These are phyloP conservation scores for Cryptosporidium felis DNA, from an alignment of 169 alveolate species.

Conservation along the genomic window DNA sequence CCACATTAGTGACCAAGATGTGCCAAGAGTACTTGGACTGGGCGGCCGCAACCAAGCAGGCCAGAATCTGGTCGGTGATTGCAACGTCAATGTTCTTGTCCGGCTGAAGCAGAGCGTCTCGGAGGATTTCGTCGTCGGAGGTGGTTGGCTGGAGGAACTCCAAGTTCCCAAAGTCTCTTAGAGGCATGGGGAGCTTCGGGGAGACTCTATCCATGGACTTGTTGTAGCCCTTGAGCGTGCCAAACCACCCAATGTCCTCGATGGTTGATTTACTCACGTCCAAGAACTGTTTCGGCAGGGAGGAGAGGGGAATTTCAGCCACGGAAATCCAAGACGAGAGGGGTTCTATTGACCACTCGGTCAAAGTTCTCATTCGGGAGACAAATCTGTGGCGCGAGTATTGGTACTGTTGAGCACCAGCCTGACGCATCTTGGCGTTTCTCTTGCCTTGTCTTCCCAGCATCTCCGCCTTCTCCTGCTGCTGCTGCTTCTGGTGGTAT, in stretches of 20 bases:
- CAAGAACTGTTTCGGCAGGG: slow-evolving; percentile 83
- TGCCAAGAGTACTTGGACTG: slow-evolving; percentile 91
- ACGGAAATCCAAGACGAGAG: slow-evolving; percentile 87
- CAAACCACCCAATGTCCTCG: slow-evolving; percentile 87
- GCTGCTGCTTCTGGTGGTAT: slow-evolving; percentile 69
- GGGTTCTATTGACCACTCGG: slow-evolving; percentile 92
- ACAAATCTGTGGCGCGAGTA: slow-evolving; percentile 66
- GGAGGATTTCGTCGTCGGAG: slow-evolving; percentile 84
- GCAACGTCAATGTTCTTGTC: slow-evolving; percentile 80
- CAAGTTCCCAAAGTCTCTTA: slow-evolving; percentile 77
- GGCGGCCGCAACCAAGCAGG: slow-evolving; percentile 89
- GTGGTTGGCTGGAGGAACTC: slow-evolving; percentile 86
- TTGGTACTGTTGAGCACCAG: slow-evolving; percentile 60
- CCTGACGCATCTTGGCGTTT: slow-evolving; percentile 53
- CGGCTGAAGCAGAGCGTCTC: slow-evolving; percentile 77
- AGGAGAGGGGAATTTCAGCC: slow-evolving; percentile 86
- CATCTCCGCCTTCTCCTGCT: slow-evolving; percentile 69
- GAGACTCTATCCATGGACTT: slow-evolving; percentile 85
- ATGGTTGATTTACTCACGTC: slow-evolving; percentile 77
- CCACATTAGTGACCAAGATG: slow-evolving; percentile 83
- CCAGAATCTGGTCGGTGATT: slow-evolving; percentile 87
- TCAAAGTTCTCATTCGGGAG: slow-evolving; percentile 79
- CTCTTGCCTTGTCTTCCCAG: slow-evolving; percentile 50
- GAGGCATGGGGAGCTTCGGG: slow-evolving; percentile 79
- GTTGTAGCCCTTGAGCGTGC: slow-evolving; percentile 84